Evolutionary conservation across 371 early-diverging fungal species (phyloP), one percentile per base, ranked within the genome.

Genomic region (Mortierella sp.): DNA sequence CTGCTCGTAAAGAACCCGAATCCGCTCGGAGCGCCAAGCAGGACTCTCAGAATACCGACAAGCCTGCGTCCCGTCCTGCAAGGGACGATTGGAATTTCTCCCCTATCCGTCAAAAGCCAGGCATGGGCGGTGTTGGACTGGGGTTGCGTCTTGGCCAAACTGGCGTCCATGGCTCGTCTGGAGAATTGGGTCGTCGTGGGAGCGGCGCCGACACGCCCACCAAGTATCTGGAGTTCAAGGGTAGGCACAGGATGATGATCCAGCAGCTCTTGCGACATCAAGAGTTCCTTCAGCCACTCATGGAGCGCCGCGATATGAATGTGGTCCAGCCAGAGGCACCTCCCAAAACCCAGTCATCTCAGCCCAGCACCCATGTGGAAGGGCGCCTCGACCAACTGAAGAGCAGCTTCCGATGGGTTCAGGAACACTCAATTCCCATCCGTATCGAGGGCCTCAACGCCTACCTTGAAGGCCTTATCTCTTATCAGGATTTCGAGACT

Each of bases 341-440:
- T 21, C n/a, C 28, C 21, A 38, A 57, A 2, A 26, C 57, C 38
- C 55, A 45, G 26, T 28, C 50, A 26, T 58, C 42, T 14, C 68
- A 24, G 10, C 16, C 38, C 19, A 47, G n/a, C 21, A 31, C 6
- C 6, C 44, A 1, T 31, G 45, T 52, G 42, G 65, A 58, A 6
- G 16, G 42, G 3, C 80, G 80, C 3, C 75, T 84, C 0, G 54
- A 78, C 31, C 60, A 68, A 8, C 44, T 84, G 70, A 80, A 84
- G 75, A 57, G 54, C n/a, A 75, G 80, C 54, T 78, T 84, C 28
- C 75, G 24, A 1, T 81, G 84, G 84, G 47, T 81, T 24, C 70
- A 70, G 70, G 38, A 60, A 7, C 76, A 84, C 38, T 14, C 55
- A 19, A 76, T 85, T n/a, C 85, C 85, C 8, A 74, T 85, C n/a